Evolutionary conservation across 2,329 filamentous ascomycete genomes (phyloP), one percentile per base, ranked within the genome.

Genomic region (Beauveria medogensis): DNA sequence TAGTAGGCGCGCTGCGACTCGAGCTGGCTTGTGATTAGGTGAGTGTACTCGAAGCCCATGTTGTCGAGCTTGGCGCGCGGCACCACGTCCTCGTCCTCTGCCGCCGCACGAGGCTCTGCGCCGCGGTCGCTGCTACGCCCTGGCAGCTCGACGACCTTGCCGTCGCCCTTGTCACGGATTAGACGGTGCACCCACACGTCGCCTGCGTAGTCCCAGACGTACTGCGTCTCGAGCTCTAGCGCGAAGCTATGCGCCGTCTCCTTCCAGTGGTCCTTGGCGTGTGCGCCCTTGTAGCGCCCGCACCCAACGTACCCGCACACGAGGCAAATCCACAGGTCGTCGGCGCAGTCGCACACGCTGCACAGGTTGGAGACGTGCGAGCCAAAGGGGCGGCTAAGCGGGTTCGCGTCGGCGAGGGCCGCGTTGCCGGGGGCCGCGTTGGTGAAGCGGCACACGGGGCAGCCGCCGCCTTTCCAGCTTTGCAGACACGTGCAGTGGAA

Each of bases 121-220:
- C 34, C 67, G 5, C 68, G 67, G 18, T 52, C 22, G 51, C 67
- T 69, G 20, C 69, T 78, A 63, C 80, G 77, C 2, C 82, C 82
- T 0, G 92, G 91, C n/a, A 97, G 80, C 72, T 97, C 93, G 20
- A 97, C 89, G 3, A 96, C 82, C 73, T 96, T 96, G 26, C 91
- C 91, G 71, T 96, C 92, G 10, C 91, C 88, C 76, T 97, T 96
- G 70, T 92, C 91, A 65, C 96, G 89, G 60, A 99, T 96, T 56
- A 97, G 84, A 10, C 94, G 88, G 74, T 99, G 94, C 54, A 97
- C 94, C 81, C 96, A 99, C 69, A 89, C 90, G 70, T 99, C 94
- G 5, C 91, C 92, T 0, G 90, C 91, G 65, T 99, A 99, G 74
- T 99, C 94, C 94, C 94, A 99, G 1, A 99, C 92, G 67, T 96